Conservation (phyloP, 2,329 filamentous ascomycete genomes). For the Allantophomopsis cytisporea region DNA sequence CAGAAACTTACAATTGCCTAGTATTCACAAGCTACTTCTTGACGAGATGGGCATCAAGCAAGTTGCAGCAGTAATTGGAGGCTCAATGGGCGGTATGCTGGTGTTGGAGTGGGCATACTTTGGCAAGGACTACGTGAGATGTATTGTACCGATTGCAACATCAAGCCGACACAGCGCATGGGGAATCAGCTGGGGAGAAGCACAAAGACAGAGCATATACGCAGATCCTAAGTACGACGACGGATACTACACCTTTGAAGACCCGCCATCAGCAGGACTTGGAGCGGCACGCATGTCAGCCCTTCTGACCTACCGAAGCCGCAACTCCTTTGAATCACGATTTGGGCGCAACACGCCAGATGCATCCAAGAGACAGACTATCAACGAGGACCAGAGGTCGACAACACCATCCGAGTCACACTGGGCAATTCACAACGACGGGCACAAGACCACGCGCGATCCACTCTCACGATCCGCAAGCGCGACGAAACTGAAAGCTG, state of each 20-base stretch:
- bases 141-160: conserved; percentile 72
- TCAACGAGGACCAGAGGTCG: conserved; percentile 52
- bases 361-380: conserved; percentile 68
- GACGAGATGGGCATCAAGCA: conserved; percentile 71
- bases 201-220: conserved; percentile 87
- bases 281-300: conserved; percentile 95
- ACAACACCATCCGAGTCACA: conserved; percentile 47
- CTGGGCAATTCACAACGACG: conserved; percentile 74
- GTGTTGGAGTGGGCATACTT: conserved; percentile 89
- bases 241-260: conserved; percentile 80
- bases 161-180: conserved; percentile 77
- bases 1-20: conserved; percentile 19
- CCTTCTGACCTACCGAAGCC: conserved; percentile 86
- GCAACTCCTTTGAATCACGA: conserved; percentile 90
- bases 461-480: conserved; percentile 30
- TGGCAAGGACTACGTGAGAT: conserved; percentile 71
- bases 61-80: conserved; percentile 67
- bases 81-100: conserved; percentile 81
- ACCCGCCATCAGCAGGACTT: conserved; percentile 76
- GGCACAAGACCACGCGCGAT: conserved; percentile 49
- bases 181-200: conserved; percentile 86
- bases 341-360: conserved; percentile 92
- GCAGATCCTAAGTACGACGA: conserved; percentile 97
- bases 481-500: conserved; percentile 7
- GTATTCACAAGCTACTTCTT: conserved; percentile 65